Conservation (phyloP, 495 filamentous ascomycete genomes). For the Penicillium goetzii region DNA sequence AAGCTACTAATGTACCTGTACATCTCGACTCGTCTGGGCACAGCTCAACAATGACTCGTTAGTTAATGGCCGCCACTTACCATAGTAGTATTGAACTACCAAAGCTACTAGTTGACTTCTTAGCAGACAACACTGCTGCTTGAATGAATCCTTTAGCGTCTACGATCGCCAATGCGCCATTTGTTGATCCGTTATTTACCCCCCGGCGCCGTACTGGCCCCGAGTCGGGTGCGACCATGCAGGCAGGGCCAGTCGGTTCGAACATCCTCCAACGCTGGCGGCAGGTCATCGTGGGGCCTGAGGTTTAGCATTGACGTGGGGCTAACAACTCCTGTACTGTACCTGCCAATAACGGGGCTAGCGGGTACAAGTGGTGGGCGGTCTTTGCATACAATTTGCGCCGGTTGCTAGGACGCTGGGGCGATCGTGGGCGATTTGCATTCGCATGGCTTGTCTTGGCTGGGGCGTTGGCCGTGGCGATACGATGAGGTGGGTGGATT, state of each 20-base stretch:
- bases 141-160: not conserved
- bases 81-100: not conserved
- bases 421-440: constrained; percentile 1
- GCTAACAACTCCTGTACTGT: not conserved
- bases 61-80: not conserved
- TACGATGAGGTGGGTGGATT: constrained; percentile 7
- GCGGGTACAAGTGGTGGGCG: not conserved
- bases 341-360: not conserved
- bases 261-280: constrained; percentile 19
- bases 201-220: constrained; percentile 25
- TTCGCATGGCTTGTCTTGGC: not conserved
- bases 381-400: not conserved
- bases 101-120: not conserved
- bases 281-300: constrained; percentile 3
- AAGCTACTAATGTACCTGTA: not conserved
- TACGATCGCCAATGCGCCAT: constrained; percentile 24
- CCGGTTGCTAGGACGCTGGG: not conserved
- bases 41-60: not conserved
- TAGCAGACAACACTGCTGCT: not conserved
- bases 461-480: constrained; percentile 2
- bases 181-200: constrained; percentile 9
- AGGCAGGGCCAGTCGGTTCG: constrained; percentile 30
- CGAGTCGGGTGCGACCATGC: constrained; percentile 35
- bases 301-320: not conserved
- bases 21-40: not conserved